Conservation (phyloP, 305 asterid genomes). For the Fraxinus sp. region DNA sequence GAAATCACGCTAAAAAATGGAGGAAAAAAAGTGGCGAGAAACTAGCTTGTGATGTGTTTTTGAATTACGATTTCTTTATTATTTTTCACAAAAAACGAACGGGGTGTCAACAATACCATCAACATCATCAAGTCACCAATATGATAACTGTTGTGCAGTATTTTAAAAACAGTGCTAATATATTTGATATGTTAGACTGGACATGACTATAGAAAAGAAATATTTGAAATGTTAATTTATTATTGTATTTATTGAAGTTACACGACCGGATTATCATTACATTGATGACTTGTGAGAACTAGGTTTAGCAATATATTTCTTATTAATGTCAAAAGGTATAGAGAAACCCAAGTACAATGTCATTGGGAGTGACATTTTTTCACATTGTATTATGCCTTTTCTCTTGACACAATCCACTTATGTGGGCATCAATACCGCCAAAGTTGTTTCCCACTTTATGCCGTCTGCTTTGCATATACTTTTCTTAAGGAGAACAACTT, state of each 20-base stretch:
- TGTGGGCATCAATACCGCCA: constrained; percentile 35
- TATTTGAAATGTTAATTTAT: not conserved
- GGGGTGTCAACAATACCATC: not conserved
- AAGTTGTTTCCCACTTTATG: constrained; percentile 34
- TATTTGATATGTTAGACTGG: not conserved
- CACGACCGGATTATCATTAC: not conserved
- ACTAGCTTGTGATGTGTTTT: not conserved
- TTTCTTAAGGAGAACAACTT: constrained; percentile 47
- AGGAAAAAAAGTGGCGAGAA: not conserved
- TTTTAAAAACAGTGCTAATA: not conserved
- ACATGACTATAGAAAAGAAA: not conserved
- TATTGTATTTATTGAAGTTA: not conserved
- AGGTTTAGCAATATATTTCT: not conserved
- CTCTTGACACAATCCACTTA: constrained; percentile 47
- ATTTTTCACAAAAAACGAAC: not conserved
- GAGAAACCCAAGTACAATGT: constrained; percentile 23
- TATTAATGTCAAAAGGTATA: not conserved
- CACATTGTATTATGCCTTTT: constrained; percentile 34
- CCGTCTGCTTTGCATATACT: constrained; percentile 36
- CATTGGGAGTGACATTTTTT: constrained; percentile 4
- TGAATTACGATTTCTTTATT: not conserved
- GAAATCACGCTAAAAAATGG: not conserved
- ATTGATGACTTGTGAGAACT: not conserved
- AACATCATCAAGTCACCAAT: not conserved
- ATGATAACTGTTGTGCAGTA: not conserved